Percentiles rank a stretch among this genome's conserved stretches.
These are phyloP conservation scores for Trichoderma citrinoviride DNA, from an alignment of 2,329 filamentous ascomycete genomes.

Conservation along the genomic window DNA sequence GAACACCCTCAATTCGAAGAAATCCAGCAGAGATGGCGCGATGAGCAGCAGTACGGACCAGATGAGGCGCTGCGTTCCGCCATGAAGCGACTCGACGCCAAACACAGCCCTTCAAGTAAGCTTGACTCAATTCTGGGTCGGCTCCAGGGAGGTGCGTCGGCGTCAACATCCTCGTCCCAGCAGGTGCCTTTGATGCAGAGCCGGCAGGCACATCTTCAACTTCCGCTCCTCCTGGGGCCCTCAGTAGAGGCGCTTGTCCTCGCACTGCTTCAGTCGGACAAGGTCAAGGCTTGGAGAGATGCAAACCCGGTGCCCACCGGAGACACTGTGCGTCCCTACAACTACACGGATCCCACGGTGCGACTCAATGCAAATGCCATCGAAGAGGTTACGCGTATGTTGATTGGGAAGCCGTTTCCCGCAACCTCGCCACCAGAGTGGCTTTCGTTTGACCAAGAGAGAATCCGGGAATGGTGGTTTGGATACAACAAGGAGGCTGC, in stretches of 20 bases:
- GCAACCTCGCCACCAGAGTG: conserved; percentile 52
- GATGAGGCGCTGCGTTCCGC: conserved; percentile 45
- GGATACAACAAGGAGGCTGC: conserved; percentile 45
- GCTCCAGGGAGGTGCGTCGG: conserved; percentile 29
- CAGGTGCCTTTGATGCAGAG: conserved; percentile 16
- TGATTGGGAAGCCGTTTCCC: conserved; percentile 49
- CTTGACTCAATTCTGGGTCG: conserved; percentile 42
- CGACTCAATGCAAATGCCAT: conserved; percentile 44
- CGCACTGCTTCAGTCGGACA: conserved; percentile 44
- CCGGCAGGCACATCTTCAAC: conserved; percentile 26
- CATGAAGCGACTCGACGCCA: conserved; percentile 43
- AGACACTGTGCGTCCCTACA: conserved; percentile 32
- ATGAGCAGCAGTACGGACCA: conserved; percentile 45
- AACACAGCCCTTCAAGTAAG: conserved; percentile 36
- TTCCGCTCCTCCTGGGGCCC: conserved; percentile 34
- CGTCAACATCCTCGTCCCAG: conserved; percentile 23
- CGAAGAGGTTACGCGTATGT: conserved; percentile 41
- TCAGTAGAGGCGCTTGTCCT: conserved; percentile 43
- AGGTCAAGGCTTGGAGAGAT: conserved; percentile 44
- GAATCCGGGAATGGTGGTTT: conserved; percentile 52
- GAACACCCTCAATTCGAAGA: conserved; percentile 46
- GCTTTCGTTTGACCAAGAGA: conserved; percentile 46
- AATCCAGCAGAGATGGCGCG: conserved; percentile 49
- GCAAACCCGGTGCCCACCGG: conserved; percentile 38
- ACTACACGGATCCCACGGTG: conserved; percentile 44